phyloP scores from a whole-genome alignment of 225 moss, liverwort and hornwort genomes.

The Marchantia polymorpha region DNA sequence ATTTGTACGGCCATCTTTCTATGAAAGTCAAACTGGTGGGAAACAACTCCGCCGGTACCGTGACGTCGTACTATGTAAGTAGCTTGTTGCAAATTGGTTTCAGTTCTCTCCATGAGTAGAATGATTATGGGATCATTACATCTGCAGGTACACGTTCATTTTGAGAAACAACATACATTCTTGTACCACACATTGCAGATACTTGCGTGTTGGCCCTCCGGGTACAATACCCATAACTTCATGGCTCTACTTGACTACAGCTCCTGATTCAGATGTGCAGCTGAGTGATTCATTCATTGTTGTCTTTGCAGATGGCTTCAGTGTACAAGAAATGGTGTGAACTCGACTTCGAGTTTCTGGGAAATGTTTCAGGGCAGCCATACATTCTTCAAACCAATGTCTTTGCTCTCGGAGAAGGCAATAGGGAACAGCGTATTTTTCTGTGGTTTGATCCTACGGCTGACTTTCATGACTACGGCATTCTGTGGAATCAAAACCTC shows the following conservation, averaged over 20 bases:
- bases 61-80: conserved; percentile 1
- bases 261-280: too few relatives aligned
- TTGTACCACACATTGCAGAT: too few relatives aligned
- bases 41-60: conserved; percentile 1
- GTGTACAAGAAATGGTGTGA: conserved; percentile 9
- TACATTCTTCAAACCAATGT: conserved; percentile 25
- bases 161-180: too few relatives aligned
- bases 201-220: too few relatives aligned
- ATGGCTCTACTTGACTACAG: too few relatives aligned
- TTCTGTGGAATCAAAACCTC: conserved; percentile 58
- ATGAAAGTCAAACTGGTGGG: neutral
- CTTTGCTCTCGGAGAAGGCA: conserved; percentile 11
- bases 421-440: conserved; percentile 44
- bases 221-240: too few relatives aligned
- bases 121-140: too few relatives aligned
- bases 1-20: neutral
- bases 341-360: conserved; percentile 25
- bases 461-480: conserved; percentile 53
- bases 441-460: conserved; percentile 56
- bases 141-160: too few relatives aligned
- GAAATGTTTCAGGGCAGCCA: conserved; percentile 8
- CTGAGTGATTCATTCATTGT: too few relatives aligned
- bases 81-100: too few relatives aligned
- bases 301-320: conserved; percentile 1
- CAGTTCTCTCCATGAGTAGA: too few relatives aligned